phyloP scores from a whole-genome alignment of 2,329 filamentous ascomycete species.

The Exserohilum rostratum region DNA sequence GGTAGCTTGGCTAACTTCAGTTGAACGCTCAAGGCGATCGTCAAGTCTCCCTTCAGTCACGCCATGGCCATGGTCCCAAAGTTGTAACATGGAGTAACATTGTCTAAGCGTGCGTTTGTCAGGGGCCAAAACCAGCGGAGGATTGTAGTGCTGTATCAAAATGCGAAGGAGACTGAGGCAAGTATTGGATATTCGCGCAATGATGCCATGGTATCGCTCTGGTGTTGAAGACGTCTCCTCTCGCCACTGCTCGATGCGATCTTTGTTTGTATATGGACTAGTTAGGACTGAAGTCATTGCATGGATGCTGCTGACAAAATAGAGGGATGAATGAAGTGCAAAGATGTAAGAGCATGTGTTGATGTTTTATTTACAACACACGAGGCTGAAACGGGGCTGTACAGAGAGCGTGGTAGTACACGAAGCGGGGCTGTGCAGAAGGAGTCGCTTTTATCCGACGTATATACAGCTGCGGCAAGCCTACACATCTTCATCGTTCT shows the following conservation, averaged over 20 bases:
- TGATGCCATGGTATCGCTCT: background rate
- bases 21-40: conserved; percentile 20
- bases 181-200: background rate
- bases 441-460: background rate
- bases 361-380: background rate
- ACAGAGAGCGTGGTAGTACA: background rate
- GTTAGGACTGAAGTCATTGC: background rate
- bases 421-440: background rate
- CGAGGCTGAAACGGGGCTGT: conserved; percentile 4
- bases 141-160: background rate
- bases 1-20: conserved; percentile 15
- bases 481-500: background rate
- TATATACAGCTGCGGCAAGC: background rate
- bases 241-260: background rate
- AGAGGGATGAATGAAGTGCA: background rate
- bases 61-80: conserved; percentile 27
- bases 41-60: conserved; percentile 21
- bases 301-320: background rate
- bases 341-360: background rate
- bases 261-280: background rate
- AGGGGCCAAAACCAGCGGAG: background rate
- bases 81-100: conserved; percentile 13
- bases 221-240: background rate
- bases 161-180: background rate
- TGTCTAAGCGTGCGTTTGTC: conserved; percentile 15